A percentile compares a stretch with the other conserved stretches of the same genome.
Conservation (phyloP, 2,329 filamentous ascomycete genomes). For the Ceratocystiopsis brevicomis region DNA sequence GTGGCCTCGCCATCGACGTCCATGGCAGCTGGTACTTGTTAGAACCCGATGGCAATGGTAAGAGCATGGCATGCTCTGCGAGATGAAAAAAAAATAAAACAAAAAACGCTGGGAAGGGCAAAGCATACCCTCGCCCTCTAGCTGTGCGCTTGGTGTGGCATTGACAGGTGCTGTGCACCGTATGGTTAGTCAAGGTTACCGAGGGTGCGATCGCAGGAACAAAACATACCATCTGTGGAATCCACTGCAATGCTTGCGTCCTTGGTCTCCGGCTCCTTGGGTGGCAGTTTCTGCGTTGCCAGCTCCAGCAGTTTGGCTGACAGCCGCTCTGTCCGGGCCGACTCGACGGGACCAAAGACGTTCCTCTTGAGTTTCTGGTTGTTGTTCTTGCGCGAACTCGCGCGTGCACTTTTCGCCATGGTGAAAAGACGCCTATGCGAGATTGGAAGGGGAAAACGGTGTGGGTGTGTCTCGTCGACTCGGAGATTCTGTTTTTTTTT, state of each 20-base stretch:
- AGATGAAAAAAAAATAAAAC: background rate
- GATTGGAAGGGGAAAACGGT: too few species aligned
- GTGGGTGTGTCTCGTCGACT: too few species aligned
- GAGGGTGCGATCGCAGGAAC: background rate
- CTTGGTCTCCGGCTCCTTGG: conserved; percentile 19
- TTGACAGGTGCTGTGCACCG: background rate
- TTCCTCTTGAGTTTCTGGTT: conserved; percentile 59
- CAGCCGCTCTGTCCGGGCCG: conserved; percentile 62
- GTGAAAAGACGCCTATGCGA: background rate
- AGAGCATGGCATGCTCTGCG: too few species aligned
- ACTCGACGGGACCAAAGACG: conserved; percentile 70
- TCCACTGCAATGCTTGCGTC: conserved; percentile 23
- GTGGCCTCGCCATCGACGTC: conserved; percentile 29
- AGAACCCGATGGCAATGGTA: too few species aligned
- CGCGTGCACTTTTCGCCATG: conserved; percentile 79
- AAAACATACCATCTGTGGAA: conserved; percentile 24
- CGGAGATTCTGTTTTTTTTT: too few species aligned
- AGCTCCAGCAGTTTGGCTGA: conserved; percentile 72
- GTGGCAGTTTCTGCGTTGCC: conserved; percentile 34
- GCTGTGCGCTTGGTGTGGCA: conserved; percentile 6
- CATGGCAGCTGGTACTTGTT: conserved; percentile 24
- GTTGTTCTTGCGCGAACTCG: conserved; percentile 67
- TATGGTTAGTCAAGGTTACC: background rate
- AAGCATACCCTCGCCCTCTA: conserved; percentile 6
- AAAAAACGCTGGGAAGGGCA: background rate